Evolutionary conservation across 768 basidiomycete genomes (phyloP).

Genomic region (Suillus plorans): DNA sequence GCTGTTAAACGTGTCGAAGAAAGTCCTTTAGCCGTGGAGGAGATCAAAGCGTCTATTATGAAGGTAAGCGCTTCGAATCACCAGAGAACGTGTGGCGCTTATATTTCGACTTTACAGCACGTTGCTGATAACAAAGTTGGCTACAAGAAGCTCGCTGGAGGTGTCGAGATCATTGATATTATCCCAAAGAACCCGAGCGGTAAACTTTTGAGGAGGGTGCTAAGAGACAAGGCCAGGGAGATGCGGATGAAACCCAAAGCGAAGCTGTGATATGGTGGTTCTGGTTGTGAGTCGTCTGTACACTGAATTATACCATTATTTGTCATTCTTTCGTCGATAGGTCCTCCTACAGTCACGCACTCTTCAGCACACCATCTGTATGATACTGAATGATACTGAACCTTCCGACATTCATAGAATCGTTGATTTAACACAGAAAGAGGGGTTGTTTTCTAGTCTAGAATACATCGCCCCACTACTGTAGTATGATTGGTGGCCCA

Average conservation of each 20-base stretch:
- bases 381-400: too few relatives aligned
- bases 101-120: slow-evolving; percentile 34
- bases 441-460: too few relatives aligned
- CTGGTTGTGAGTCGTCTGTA: neutral
- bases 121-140: slow-evolving; percentile 56
- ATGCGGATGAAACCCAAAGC: slow-evolving; percentile 12
- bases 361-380: neutral
- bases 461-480: too few relatives aligned
- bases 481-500: too few relatives aligned
- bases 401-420: too few relatives aligned
- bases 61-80: slow-evolving; percentile 44
- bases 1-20: slow-evolving; percentile 36
- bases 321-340: neutral
- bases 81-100: neutral
- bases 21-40: slow-evolving; percentile 31
- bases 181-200: slow-evolving; percentile 74
- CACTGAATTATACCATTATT: neutral
- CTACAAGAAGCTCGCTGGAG: slow-evolving; percentile 63
- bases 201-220: slow-evolving; percentile 57
- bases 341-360: neutral
- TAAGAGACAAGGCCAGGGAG: slow-evolving; percentile 49
- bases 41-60: slow-evolving; percentile 41
- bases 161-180: slow-evolving; percentile 58
- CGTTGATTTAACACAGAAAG: too few relatives aligned
- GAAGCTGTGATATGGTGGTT: slow-evolving; percentile 25